phyloP scores from a whole-genome alignment of 176 grass and related monocot genomes.

The Musa itinerans region DNA sequence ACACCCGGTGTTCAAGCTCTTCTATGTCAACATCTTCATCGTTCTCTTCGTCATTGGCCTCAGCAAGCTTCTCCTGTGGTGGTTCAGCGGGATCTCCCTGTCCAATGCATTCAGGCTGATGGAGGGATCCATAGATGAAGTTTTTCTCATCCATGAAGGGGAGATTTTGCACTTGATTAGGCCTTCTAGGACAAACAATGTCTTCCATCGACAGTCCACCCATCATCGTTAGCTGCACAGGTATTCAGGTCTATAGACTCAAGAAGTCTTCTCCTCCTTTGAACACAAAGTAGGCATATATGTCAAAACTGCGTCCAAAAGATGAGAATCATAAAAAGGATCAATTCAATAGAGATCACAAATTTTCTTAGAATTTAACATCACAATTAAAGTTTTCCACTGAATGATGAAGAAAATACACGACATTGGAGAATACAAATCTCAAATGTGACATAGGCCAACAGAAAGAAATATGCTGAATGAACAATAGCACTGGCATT shows the following conservation, averaged over 20 bases:
- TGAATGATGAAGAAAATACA: too few relatives aligned
- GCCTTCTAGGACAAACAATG: background rate
- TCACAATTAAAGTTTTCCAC: too few relatives aligned
- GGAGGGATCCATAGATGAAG: background rate
- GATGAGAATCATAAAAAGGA: too few relatives aligned
- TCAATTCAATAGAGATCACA: too few relatives aligned
- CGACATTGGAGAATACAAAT: too few relatives aligned
- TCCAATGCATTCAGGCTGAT: slow-evolving; percentile 27
- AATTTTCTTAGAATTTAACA: too few relatives aligned
- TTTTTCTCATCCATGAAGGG: background rate
- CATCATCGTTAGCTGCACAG: background rate
- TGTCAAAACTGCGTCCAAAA: too few relatives aligned
- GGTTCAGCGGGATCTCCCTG: slow-evolving; percentile 39
- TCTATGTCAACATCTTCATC: slow-evolving; percentile 68
- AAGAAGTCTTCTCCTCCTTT: too few relatives aligned
- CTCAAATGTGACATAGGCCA: too few relatives aligned
- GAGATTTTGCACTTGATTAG: background rate
- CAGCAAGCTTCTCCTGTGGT: slow-evolving; percentile 23
- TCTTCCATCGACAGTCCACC: background rate
- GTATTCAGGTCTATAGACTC: background rate
- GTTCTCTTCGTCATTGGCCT: slow-evolving; percentile 18
- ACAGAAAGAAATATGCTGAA: too few relatives aligned
- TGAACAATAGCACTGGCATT: too few relatives aligned
- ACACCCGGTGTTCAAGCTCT: slow-evolving; percentile 77
- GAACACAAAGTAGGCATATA: too few relatives aligned